Evolutionary conservation across 257 asterid species (phyloP), one percentile per base, ranked within the genome.

Genomic region (Echites panduratus): DNA sequence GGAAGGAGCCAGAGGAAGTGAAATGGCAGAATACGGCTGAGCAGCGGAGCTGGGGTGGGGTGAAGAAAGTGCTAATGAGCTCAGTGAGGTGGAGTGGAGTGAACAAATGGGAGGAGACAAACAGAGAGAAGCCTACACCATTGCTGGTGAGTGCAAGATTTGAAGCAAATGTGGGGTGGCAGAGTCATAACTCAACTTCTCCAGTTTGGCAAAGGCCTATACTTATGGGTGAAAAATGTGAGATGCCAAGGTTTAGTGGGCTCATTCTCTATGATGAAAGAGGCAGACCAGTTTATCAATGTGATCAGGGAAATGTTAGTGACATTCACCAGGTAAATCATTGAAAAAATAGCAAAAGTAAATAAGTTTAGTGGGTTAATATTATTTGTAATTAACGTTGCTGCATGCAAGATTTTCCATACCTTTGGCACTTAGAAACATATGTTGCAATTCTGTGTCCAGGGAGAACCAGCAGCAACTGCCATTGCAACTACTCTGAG

Each of bases 131-230:
- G 13, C 80, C 84, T 0, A 71, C 78, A 17, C 80, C 87, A 11
- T 66, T 86, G 83, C 78, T 85, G 41, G 88, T 71, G 72, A 84
- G 74, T 56, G 76, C 66, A 72, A 80, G 58, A 13, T 8, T 7
- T 44, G 78, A 32, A 61, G 81, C 66, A 17, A 81, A 77, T 20
- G 77, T 73, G 26, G 89, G 83, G 17, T 79, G 89, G 86, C 79
- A 74, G 17, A 90, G 97, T 74, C 90, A 86, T 73, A 86, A 84
- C 45, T 90, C 93, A 5, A 66, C 77, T 65, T 85, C 96, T 44
- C 89, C 87, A 8, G 92, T 91, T 77, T 91, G 97, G 97, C 92
- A 88, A 69, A 83, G 90, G 83, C 97, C 97, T 0, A 91, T 91
- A 70, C 80, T 91, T 0, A 91, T 91, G 97, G 97, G 97, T 4